Conservation (phyloP, 805 yeast genomes). For the Metschnikowia orientalis region DNA sequence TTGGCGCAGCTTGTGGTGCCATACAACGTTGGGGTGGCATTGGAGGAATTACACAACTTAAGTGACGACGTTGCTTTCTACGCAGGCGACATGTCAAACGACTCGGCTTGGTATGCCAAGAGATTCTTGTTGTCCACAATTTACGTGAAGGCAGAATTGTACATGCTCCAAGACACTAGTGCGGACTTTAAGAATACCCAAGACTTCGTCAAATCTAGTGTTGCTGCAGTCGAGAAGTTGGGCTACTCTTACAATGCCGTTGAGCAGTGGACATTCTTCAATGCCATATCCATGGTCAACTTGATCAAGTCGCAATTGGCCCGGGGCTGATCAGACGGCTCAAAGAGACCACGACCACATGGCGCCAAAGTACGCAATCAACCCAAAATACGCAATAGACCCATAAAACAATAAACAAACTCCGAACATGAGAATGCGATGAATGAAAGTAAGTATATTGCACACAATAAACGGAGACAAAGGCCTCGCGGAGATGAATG, state of each 20-base stretch:
- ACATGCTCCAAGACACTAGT: constrained; percentile 73
- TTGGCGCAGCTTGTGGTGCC: constrained; percentile 65
- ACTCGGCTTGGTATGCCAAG: constrained; percentile 91
- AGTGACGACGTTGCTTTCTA: constrained; percentile 80
- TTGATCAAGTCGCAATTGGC: constrained; percentile 65
- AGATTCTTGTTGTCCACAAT: constrained; percentile 65
- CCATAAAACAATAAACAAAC: too few species aligned
- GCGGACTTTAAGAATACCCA: constrained; percentile 51
- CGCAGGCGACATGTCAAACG: constrained; percentile 75
- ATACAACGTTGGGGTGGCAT: constrained; percentile 49
- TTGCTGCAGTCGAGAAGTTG: constrained; percentile 47
- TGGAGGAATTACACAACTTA: constrained; percentile 66
- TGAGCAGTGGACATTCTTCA: constrained; percentile 76
- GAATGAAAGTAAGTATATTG: too few species aligned
- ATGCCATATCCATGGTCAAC: constrained; percentile 59
- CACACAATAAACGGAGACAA: too few species aligned
- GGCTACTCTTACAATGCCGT: constrained; percentile 60
- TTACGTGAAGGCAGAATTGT: constrained; percentile 72
- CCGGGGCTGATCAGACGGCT: constrained; percentile 42
- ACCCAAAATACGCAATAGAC: too few species aligned
- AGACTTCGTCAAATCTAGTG: constrained; percentile 57
- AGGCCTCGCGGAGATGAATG: too few species aligned
- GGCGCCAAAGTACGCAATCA: too few species aligned
- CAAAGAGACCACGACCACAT: too few species aligned
- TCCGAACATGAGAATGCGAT: too few species aligned